Conservation (phyloP, 768 basidiomycete genomes). For the Lactifluus piperatus region DNA sequence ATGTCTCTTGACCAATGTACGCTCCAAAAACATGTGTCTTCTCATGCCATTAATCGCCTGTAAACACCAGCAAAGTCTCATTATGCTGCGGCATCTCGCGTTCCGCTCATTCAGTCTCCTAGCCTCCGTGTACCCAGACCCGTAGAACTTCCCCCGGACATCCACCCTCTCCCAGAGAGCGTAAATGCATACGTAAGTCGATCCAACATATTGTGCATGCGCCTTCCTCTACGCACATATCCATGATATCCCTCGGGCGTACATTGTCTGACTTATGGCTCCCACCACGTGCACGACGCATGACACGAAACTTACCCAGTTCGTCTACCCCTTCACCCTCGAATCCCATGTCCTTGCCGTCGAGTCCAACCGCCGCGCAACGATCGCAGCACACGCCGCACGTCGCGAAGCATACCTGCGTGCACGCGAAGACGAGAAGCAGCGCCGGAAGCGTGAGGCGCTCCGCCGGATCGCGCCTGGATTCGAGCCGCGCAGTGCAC, state of each 20-base stretch:
- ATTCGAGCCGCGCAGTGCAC: slow-evolving; percentile 37
- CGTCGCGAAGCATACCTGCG: slow-evolving; percentile 65
- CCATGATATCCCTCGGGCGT: neutral
- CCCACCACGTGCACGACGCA: neutral
- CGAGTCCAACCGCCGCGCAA: slow-evolving; percentile 61
- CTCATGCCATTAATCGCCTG: neutral
- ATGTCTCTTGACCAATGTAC: slow-evolving; percentile 15
- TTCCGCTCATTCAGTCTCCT: slow-evolving; percentile 89
- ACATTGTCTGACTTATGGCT: neutral
- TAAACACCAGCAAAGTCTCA: slow-evolving; percentile 40
- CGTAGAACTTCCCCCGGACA: slow-evolving; percentile 80
- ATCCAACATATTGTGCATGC: neutral
- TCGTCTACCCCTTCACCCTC: slow-evolving; percentile 92
- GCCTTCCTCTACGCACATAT: neutral
- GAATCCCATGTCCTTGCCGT: slow-evolving; percentile 77
- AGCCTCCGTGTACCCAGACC: slow-evolving; percentile 78
- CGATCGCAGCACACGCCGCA: slow-evolving; percentile 54
- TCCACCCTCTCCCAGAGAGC: slow-evolving; percentile 89
- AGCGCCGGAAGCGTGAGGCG: slow-evolving; percentile 51
- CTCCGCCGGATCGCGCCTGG: slow-evolving; percentile 77
- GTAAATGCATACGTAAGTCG: slow-evolving; percentile 75
- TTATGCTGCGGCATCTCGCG: slow-evolving; percentile 64
- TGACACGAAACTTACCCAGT: slow-evolving; percentile 40
- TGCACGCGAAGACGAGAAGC: slow-evolving; percentile 70
- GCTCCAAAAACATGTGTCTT: neutral